These are phyloP conservation scores for Saccharomyces hybrid DNA, from an alignment of 1,139 yeast species.

Conservation along the genomic window DNA sequence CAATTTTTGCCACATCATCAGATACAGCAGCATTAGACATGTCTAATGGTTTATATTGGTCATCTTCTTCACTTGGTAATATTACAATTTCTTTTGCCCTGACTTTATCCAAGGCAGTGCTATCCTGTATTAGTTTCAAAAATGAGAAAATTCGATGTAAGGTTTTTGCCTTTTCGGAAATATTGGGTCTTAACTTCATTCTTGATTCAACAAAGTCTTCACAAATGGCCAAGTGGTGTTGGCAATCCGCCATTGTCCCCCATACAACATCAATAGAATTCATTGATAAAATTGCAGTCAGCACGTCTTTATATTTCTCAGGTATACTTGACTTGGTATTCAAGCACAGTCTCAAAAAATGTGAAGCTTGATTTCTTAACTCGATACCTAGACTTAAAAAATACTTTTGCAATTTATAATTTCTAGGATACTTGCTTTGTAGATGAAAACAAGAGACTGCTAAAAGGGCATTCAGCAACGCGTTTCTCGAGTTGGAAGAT, in stretches of 20 bases:
- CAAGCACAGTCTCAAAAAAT: slow-evolving; percentile 58
- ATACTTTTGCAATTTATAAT: slow-evolving; percentile 50
- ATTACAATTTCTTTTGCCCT: slow-evolving; percentile 22
- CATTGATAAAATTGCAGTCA: slow-evolving; percentile 81
- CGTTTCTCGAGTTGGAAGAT: slow-evolving; percentile 71
- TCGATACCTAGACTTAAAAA: slow-evolving; percentile 67
- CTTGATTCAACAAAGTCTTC: slow-evolving; percentile 66
- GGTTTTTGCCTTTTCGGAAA: slow-evolving; percentile 69
- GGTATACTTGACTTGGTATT: slow-evolving; percentile 32
- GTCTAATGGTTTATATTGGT: neutral
- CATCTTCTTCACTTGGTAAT: neutral
- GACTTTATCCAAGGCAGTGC: slow-evolving; percentile 49
- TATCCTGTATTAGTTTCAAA: slow-evolving; percentile 65
- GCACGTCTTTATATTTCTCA: slow-evolving; percentile 76
- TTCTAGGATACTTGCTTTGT: slow-evolving; percentile 52
- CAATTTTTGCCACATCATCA: slow-evolving; percentile 1
- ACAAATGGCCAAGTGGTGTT: slow-evolving; percentile 66
- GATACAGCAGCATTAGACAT: neutral
- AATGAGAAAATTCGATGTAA: slow-evolving; percentile 75
- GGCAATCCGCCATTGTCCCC: slow-evolving; percentile 88
- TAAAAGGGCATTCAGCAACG: slow-evolving; percentile 67
- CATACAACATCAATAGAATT: slow-evolving; percentile 82
- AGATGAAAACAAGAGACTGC: slow-evolving; percentile 80
- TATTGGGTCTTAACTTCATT: slow-evolving; percentile 55
- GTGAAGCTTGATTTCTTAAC: slow-evolving; percentile 66